Base-by-base conservation (phyloP, 2,329 filamentous ascomycete genomes). In the Aspergillus sp. region DNA sequence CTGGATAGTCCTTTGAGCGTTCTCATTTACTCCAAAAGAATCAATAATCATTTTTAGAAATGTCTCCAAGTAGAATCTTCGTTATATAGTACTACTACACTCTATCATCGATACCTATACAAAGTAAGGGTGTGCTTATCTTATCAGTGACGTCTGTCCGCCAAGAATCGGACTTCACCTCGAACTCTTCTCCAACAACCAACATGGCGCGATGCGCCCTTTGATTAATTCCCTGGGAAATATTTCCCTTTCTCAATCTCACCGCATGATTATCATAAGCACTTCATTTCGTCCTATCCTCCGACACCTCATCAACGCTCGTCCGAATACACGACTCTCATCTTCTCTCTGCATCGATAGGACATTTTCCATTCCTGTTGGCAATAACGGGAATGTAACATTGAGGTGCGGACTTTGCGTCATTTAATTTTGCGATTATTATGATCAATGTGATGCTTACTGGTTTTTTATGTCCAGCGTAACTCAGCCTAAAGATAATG, bases 361-460 rank as follows among this genome's bases (percentile, higher is more conserved):
- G 40, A 52, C 46, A 35, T 41, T 61, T n/a, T 39, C 44, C 2
- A 40, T 64, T 9, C 57, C 58, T 2, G 45, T 65, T 37, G 60
- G 63, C 11, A 56, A 54, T 34, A 59, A 57, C 48, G 62, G 63
- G 13, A 37, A 45, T 35, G 49, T 66, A 10, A 51, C 50, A 5
- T 33, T 66, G 10, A 57, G 46, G 63, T 65, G 48, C 6, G 4
- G 10, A 40, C 27, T n/a, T 39, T 31, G 19, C 26, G 13, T n/a
- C 12, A 13, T 12, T 7, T 26, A 12, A 5, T 2, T 4, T 4
- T 19, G 19, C 19, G 19, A 19, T 19, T 19, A 19, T 19, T 19
- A 19, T 4, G 19, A 4, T 4, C 4, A 2, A 19, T 19, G 19
- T 10, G 31, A 9, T 32, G 31, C n/a, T 32, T 32, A 19, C 19